Percentiles rank a stretch among this genome's conserved stretches.
Conservation (phyloP, 2,329 filamentous ascomycete genomes). For the Aspergillus jensenii region DNA sequence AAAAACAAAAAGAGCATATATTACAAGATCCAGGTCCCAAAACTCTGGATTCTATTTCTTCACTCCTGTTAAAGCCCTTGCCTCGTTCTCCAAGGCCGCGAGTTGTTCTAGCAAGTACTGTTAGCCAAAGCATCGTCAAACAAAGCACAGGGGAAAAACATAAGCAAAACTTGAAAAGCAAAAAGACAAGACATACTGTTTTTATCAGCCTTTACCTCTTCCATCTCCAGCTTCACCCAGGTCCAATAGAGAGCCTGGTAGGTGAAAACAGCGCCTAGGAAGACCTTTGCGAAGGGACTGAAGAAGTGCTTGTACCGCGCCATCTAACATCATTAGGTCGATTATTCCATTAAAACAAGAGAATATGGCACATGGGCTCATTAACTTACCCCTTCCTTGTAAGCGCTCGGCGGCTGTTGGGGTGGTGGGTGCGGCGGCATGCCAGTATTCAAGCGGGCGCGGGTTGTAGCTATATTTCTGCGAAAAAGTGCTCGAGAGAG, state of each 20-base stretch:
- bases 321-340: slow-evolving; percentile 26
- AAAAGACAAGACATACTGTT: slow-evolving; percentile 32
- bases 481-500: background rate
- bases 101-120: slow-evolving; percentile 32
- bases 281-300: slow-evolving; percentile 49
- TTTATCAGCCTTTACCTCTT: slow-evolving; percentile 44
- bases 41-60: slow-evolving; percentile 21
- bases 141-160: background rate
- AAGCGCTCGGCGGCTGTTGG: slow-evolving; percentile 14
- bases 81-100: slow-evolving; percentile 35
- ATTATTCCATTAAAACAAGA: background rate
- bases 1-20: background rate
- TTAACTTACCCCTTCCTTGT: slow-evolving; percentile 31
- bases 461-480: slow-evolving; percentile 17
- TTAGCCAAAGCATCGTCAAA: background rate
- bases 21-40: background rate
- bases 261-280: slow-evolving; percentile 49
- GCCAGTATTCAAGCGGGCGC: slow-evolving; percentile 1
- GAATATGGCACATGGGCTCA: background rate
- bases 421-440: background rate
- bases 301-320: slow-evolving; percentile 41
- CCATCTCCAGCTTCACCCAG: slow-evolving; percentile 50
- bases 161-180: too few relatives aligned
- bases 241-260: slow-evolving; percentile 51
- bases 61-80: slow-evolving; percentile 30